phyloP scores from a whole-genome alignment of 768 basidiomycete genomes.

The Ramaria sp. region DNA sequence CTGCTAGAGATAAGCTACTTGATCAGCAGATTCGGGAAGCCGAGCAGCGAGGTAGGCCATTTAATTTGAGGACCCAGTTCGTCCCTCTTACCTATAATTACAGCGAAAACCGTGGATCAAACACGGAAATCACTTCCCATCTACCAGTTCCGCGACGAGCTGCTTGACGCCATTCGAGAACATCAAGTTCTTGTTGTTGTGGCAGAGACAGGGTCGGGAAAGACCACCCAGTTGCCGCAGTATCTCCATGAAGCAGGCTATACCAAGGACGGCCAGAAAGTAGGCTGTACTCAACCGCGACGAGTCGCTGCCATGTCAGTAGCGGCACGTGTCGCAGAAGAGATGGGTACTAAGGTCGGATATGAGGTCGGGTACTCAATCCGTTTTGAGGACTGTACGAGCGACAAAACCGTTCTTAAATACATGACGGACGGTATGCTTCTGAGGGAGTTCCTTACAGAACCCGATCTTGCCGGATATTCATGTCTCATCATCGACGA shows the following conservation, averaged over 20 bases:
- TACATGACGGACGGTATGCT: conserved; percentile 99
- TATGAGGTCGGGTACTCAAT: conserved; percentile 99
- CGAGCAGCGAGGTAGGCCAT: conserved; percentile 70
- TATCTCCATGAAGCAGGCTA: conserved; percentile 98
- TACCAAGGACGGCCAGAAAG: conserved; percentile 74
- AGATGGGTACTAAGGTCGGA: conserved; percentile 95
- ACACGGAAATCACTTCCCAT: conserved; percentile 91
- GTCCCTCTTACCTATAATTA: conserved; percentile 4
- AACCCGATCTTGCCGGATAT: conserved; percentile 93
- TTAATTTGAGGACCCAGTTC: conserved; percentile 1
- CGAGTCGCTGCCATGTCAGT: conserved; percentile 99
- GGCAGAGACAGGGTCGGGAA: conserved; percentile 97
- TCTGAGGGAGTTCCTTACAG: conserved; percentile 91
- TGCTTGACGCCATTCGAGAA: conserved; percentile 79
- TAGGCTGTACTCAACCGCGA: conserved; percentile 96
- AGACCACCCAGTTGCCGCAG: conserved; percentile 96
- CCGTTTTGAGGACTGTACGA: conserved; percentile 98
- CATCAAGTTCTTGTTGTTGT: conserved; percentile 96
- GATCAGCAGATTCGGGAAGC: conserved; percentile 86
- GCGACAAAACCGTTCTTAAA: conserved; percentile 96
- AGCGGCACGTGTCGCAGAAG: conserved; percentile 96
- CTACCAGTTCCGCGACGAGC: conserved; percentile 76
- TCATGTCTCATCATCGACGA: conserved; percentile 96
- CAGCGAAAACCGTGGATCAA: conserved; percentile 85
- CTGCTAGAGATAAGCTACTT: conserved; percentile 74